Evolutionary conservation across 257 asterid species (phyloP), one percentile per base, ranked within the genome.

Genomic region (Nicotiana otophora): DNA sequence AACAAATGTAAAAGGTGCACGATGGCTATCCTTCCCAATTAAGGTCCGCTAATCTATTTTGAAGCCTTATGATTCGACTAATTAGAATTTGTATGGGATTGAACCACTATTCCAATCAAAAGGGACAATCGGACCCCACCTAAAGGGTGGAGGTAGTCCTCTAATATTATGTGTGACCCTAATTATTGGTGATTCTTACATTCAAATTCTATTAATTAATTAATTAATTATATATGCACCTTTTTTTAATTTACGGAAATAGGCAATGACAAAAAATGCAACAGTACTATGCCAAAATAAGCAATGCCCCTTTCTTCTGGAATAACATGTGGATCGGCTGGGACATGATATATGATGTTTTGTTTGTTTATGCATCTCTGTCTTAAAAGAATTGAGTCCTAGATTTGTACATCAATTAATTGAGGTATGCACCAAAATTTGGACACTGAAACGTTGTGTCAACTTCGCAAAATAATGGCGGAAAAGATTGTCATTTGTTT

Each of bases 341-440:
- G 61, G 60, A 72, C 61, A 46, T 72, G 78, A 46, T 58, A 72
- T 72, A 20, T 46, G 36, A 46, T 46, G 51, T 72, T 72, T 72
- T 72, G 61, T 23, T 42, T n/a, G 26, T 20, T 72, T 72, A n/a
- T 72, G 78, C 60, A 20, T 72, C 34, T 72, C 4, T 42, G 12
- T 46, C 14, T 46, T 42, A 4, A 34, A 70, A 39, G 12, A 72
- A 20, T 72, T 46, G 26, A 28, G 36, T 46, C 34, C 78, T 72
- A 46, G 78, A 72, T 72, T 72, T 46, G 78, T 72, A 20, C 78
- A 23, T 72, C 36, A 72, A 72, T 72, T 72, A 72, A 46, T 70
- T 64, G n/a, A 64, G 17, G 19, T 36, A 28, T 64, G 16, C 70
- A 64, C 42, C 70, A 64, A 64, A 64, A 5, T 30, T 72, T 72